Conservation (phyloP, 75 land plant species). For the Pseudotsuga menziesii region DNA sequence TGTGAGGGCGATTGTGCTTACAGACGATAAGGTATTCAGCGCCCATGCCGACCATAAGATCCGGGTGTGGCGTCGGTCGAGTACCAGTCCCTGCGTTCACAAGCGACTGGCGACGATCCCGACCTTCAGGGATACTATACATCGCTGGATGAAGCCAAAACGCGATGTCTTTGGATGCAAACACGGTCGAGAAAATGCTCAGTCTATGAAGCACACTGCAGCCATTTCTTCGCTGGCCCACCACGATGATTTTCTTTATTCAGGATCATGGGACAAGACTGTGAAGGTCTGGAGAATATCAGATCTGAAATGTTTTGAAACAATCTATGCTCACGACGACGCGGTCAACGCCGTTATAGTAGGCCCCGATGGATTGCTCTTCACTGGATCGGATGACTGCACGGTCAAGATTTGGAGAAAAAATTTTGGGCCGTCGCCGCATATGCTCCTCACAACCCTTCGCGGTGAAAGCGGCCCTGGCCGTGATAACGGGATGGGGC, state of each 20-base stretch:
- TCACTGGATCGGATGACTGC: slow-evolving; percentile 58
- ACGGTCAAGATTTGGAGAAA: slow-evolving; percentile 52
- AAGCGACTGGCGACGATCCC: slow-evolving; percentile 55
- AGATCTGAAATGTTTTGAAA: slow-evolving; percentile 41
- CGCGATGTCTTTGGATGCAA: slow-evolving; percentile 46
- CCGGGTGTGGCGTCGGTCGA: slow-evolving; percentile 50
- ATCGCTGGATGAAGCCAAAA: slow-evolving; percentile 40
- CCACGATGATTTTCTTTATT: slow-evolving; percentile 28
- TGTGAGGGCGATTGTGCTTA: slow-evolving; percentile 42
- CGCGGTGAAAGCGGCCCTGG: not conserved
- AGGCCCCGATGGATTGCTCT: slow-evolving; percentile 25
- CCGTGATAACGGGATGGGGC: not conserved
- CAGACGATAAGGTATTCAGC: slow-evolving; percentile 28
- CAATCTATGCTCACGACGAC: slow-evolving; percentile 43
- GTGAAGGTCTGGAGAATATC: slow-evolving; percentile 52
- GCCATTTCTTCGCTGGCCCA: slow-evolving; percentile 21
- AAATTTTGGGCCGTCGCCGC: not conserved
- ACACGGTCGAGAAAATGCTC: slow-evolving; percentile 7
- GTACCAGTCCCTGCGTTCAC: slow-evolving; percentile 1
- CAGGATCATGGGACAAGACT: slow-evolving; percentile 61
- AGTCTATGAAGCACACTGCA: slow-evolving; percentile 20
- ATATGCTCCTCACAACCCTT: not conserved
- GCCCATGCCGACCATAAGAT: slow-evolving; percentile 79
- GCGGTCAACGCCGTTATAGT: slow-evolving; percentile 41
- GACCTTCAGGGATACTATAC: slow-evolving; percentile 31